Percentiles rank a stretch among this genome's conserved stretches.
Evolutionary conservation across 306 rosid species (phyloP).

Genomic region (Trifolium fragiferum): DNA sequence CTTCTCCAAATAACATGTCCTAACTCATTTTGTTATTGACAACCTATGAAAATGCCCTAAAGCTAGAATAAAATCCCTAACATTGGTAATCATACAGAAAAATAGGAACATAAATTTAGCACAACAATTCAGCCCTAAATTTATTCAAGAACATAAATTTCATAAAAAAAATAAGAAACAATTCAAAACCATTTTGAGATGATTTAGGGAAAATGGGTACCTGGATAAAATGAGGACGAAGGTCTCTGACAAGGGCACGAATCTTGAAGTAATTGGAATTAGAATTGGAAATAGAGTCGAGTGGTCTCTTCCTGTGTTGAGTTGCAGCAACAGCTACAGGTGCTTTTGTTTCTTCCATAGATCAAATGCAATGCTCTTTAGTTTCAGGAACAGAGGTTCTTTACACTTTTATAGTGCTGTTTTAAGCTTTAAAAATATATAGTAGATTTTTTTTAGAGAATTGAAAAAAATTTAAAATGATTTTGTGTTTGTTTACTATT

Average conservation of each 20-base stretch:
- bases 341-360: constrained; percentile 51
- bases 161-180: background rate
- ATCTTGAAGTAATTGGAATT: constrained; percentile 59
- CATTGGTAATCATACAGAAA: constrained; percentile 11
- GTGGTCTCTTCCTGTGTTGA: constrained; percentile 56
- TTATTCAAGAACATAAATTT: background rate
- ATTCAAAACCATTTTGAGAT: background rate
- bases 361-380: too few relatives aligned
- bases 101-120: too few relatives aligned
- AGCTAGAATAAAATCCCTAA: constrained; percentile 14
- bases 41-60: constrained; percentile 8
- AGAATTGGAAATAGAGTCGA: constrained; percentile 45
- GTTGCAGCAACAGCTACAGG: constrained; percentile 21
- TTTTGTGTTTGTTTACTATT: too few relatives aligned
- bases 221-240: constrained; percentile 82
- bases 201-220: constrained; percentile 44
- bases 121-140: constrained; percentile 18
- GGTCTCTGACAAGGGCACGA: constrained; percentile 66
- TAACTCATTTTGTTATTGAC: background rate
- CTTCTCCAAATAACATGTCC: background rate
- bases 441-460: too few relatives aligned
- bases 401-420: too few relatives aligned
- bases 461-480: too few relatives aligned
- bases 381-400: too few relatives aligned
- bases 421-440: too few relatives aligned